Conservation (phyloP, 2,329 filamentous ascomycete genomes). For the Aspergillus amoenus region DNA sequence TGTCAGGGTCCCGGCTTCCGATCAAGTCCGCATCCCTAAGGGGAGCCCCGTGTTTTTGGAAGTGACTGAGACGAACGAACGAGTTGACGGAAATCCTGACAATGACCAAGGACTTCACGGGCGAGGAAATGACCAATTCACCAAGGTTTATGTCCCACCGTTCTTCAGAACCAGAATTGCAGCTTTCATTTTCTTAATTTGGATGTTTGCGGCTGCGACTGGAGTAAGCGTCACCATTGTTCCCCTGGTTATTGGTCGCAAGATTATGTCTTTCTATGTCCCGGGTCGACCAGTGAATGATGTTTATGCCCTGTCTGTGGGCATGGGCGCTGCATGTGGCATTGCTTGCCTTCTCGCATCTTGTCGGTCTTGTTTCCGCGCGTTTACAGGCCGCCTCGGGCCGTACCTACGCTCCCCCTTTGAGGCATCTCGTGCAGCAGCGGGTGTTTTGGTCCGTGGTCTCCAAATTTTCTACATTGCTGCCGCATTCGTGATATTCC, state of each 20-base stretch:
- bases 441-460: slow-evolving; percentile 30
- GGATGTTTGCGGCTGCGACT: slow-evolving; percentile 86
- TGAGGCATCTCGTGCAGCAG: slow-evolving; percentile 25
- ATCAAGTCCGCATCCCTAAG: slow-evolving; percentile 92
- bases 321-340: slow-evolving; percentile 76
- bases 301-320: slow-evolving; percentile 92
- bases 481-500: slow-evolving; percentile 69
- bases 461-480: slow-evolving; percentile 72
- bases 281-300: slow-evolving; percentile 80
- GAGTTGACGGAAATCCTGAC: slow-evolving; percentile 60
- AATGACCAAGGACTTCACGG: slow-evolving; percentile 58
- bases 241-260: slow-evolving; percentile 80
- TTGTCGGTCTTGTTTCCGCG: slow-evolving; percentile 24
- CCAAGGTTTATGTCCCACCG: slow-evolving; percentile 78
- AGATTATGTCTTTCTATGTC: slow-evolving; percentile 71
- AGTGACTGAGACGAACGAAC: slow-evolving; percentile 66
- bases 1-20: slow-evolving; percentile 88
- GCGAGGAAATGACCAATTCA: slow-evolving; percentile 62
- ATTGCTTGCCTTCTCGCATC: slow-evolving; percentile 63
- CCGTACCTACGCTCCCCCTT: slow-evolving; percentile 31
- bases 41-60: slow-evolving; percentile 77
- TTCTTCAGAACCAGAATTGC: slow-evolving; percentile 78
- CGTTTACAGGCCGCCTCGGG: slow-evolving; percentile 24
- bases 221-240: slow-evolving; percentile 83
- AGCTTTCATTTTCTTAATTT: slow-evolving; percentile 84